Evolutionary conservation across 441 rosid species (phyloP).

Genomic region (Erysimum cheiri): DNA sequence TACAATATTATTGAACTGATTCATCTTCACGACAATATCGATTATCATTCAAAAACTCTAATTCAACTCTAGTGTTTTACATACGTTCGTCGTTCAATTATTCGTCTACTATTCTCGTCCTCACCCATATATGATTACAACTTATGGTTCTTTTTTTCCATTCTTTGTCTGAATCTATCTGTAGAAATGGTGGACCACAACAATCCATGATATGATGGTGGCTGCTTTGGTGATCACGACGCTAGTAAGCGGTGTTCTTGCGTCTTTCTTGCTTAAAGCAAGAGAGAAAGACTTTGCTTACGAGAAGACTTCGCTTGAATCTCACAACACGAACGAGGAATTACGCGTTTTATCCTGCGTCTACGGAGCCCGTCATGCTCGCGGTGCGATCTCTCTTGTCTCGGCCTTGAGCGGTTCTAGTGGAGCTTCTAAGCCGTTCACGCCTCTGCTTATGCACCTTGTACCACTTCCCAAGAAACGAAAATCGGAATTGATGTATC

Average conservation of each 20-base stretch:
- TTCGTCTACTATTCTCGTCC: not conserved
- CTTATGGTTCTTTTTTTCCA: not conserved
- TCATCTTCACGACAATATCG: not conserved
- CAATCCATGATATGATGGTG: conserved; percentile 55
- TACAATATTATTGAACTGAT: not conserved
- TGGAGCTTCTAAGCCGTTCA: conserved; percentile 53
- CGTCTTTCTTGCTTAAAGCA: conserved; percentile 54
- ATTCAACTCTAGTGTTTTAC: no score
- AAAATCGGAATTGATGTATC: conserved; percentile 58
- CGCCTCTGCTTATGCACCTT: conserved; percentile 70
- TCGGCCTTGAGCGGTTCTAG: conserved; percentile 57
- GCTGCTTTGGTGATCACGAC: conserved; percentile 61
- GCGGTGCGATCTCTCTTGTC: conserved; percentile 57
- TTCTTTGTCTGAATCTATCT: conserved; percentile 18
- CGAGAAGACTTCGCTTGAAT: conserved; percentile 57
- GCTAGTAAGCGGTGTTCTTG: conserved; percentile 58
- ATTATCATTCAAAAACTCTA: no score
- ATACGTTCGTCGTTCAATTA: no score
- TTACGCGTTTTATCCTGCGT: conserved; percentile 72
- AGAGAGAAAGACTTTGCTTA: conserved; percentile 50
- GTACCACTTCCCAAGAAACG: conserved; percentile 74
- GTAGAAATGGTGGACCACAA: conserved; percentile 52
- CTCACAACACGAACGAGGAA: conserved; percentile 54
- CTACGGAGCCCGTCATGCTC: conserved; percentile 74
- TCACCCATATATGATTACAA: not conserved